These are phyloP conservation scores for Aspergillus pseudoglaucus DNA, from an alignment of 2,329 filamentous ascomycete species.

Conservation along the genomic window DNA sequence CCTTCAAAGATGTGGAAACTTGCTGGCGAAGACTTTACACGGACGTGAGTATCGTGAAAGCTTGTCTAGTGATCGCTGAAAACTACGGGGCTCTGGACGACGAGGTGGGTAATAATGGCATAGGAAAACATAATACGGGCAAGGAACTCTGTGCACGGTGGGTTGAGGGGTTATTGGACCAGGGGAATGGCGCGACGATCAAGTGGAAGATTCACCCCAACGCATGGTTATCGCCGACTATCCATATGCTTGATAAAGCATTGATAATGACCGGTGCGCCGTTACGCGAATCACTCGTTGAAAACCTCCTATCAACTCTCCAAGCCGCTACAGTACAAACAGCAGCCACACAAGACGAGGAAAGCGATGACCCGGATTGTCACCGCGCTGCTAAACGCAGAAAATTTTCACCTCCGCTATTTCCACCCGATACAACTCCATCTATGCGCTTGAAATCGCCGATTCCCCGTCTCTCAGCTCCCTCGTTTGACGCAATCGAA, in stretches of 20 bases:
- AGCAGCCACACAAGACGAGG: not conserved
- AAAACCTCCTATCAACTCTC: conserved; percentile 29
- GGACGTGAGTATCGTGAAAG: conserved; percentile 49
- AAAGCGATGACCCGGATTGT: not conserved
- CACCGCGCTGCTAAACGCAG: conserved; percentile 21
- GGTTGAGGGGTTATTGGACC: conserved; percentile 1
- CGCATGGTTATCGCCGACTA: conserved; percentile 51
- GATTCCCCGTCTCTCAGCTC: conserved; percentile 36
- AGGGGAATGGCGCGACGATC: conserved; percentile 7
- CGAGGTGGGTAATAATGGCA: not conserved
- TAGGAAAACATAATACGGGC: not conserved
- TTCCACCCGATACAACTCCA: conserved; percentile 27
- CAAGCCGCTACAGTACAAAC: conserved; percentile 13
- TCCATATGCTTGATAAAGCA: conserved; percentile 66
- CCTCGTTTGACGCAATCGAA: conserved; percentile 57
- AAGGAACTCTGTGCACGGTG: not conserved
- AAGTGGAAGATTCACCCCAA: conserved; percentile 10
- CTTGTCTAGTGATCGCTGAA: conserved; percentile 25
- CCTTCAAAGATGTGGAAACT: conserved; percentile 49
- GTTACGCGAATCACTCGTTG: conserved; percentile 43
- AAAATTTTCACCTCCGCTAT: conserved; percentile 26
- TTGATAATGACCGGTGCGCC: conserved; percentile 68
- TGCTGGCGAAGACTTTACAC: conserved; percentile 55
- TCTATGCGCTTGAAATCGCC: conserved; percentile 29
- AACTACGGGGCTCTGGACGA: conserved; percentile 11